Conservation (phyloP, 192 early-diverging fungal genomes). For the Backusella liffmaniae region DNA sequence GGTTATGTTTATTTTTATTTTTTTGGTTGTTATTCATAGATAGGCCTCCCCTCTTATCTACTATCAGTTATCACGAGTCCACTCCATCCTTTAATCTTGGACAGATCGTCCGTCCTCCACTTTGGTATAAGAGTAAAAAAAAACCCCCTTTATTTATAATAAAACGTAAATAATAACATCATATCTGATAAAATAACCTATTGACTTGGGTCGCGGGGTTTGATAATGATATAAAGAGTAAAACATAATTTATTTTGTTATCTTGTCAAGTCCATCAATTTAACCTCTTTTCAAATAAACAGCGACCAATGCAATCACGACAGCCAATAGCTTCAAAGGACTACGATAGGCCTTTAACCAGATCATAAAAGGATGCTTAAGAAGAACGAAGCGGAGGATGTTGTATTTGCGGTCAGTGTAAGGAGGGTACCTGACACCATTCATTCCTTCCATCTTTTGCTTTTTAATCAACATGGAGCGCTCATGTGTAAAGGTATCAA, state of each 20-base stretch:
- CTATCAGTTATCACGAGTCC: neutral
- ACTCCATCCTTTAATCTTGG: neutral
- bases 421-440: constrained; percentile 30
- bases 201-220: neutral
- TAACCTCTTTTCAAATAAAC: constrained; percentile 7
- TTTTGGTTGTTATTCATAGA: neutral
- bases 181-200: neutral
- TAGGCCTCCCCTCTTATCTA: neutral
- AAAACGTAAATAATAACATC: neutral
- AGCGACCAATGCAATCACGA: neutral
- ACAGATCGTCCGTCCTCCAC: neutral
- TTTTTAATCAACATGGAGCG: constrained; percentile 56
- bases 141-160: neutral
- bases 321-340: neutral
- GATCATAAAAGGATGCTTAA: constrained; percentile 11
- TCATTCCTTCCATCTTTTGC: constrained; percentile 29
- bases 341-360: neutral
- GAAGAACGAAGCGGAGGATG: constrained; percentile 22
- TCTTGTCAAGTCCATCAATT: neutral
- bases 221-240: neutral
- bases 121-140: neutral
- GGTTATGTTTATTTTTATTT: too few relatives aligned
- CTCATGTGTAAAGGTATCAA: constrained; percentile 79
- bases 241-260: neutral
- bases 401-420: constrained; percentile 21